A percentile compares a stretch with the other conserved stretches of the same genome.
Conservation (phyloP, 768 basidiomycete genomes). For the Zangia roseola region DNA sequence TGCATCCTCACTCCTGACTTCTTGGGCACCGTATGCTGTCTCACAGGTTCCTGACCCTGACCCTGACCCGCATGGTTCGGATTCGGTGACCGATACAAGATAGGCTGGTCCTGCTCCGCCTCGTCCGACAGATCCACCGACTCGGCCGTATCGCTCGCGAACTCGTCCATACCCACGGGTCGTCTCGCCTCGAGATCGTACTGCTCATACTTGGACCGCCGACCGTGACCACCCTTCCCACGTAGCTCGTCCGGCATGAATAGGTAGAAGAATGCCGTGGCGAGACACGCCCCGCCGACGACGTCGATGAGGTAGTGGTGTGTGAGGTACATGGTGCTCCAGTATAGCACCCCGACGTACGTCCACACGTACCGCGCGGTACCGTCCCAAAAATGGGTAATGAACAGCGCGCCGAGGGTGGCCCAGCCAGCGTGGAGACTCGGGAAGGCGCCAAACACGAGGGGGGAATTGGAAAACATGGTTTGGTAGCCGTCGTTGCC, state of each 20-base stretch:
- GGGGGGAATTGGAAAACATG: constrained; percentile 81
- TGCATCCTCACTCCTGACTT: constrained; percentile 45
- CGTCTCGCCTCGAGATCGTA: constrained; percentile 68
- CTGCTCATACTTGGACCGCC: constrained; percentile 62
- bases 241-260: constrained; percentile 82
- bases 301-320: constrained; percentile 99
- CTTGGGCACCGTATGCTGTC: constrained; percentile 11
- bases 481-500: constrained; percentile 72
- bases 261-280: constrained; percentile 83
- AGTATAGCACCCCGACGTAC: constrained; percentile 86
- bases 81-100: constrained; percentile 68
- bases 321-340: constrained; percentile 98
- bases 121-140: constrained; percentile 63
- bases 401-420: constrained; percentile 89
- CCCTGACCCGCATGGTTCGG: constrained; percentile 19
- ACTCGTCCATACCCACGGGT: constrained; percentile 31
- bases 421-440: constrained; percentile 89
- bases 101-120: constrained; percentile 53
- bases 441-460: constrained; percentile 97
- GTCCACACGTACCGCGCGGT: constrained; percentile 68
- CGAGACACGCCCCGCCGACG: constrained; percentile 89
- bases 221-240: constrained; percentile 46
- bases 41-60: not conserved
- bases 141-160: constrained; percentile 39
- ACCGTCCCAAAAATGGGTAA: constrained; percentile 92